These are phyloP conservation scores for Crithidia fasciculata DNA, from an alignment of 208 protist genomes.

Conservation along the genomic window DNA sequence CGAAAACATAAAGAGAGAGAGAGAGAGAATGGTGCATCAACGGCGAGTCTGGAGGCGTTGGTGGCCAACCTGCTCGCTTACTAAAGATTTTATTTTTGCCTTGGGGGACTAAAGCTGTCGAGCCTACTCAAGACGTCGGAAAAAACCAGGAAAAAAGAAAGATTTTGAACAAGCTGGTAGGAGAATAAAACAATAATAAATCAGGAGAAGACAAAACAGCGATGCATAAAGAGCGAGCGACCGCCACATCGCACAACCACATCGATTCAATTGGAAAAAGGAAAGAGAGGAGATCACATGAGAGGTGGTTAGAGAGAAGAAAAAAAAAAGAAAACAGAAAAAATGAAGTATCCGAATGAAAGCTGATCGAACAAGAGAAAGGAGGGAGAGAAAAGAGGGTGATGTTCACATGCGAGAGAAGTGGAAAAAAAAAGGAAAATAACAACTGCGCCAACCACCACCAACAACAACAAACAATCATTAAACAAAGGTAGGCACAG, in stretches of 20 bases:
- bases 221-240: neutral
- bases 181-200: neutral
- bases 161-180: neutral
- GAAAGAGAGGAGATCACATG: neutral
- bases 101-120: too few species aligned
- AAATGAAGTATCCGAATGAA: neutral
- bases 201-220: neutral
- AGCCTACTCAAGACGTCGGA: neutral
- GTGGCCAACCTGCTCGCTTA: too few species aligned
- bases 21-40: too few species aligned
- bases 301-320: neutral
- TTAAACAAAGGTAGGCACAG: too few species aligned
- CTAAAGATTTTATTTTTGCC: too few species aligned
- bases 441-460: too few species aligned
- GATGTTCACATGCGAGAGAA: too few species aligned
- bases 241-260: too few species aligned
- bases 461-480: too few species aligned
- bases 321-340: conserved; percentile 11
- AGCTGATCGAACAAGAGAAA: neutral
- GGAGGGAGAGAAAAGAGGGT: neutral
- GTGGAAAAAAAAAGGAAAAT: too few species aligned
- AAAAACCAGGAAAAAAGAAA: neutral
- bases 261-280: neutral
- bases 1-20: too few species aligned
- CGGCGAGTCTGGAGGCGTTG: too few species aligned